Conservation (phyloP, 2,329 filamentous ascomycete species). For the Aspergillus pseudonomiae region DNA sequence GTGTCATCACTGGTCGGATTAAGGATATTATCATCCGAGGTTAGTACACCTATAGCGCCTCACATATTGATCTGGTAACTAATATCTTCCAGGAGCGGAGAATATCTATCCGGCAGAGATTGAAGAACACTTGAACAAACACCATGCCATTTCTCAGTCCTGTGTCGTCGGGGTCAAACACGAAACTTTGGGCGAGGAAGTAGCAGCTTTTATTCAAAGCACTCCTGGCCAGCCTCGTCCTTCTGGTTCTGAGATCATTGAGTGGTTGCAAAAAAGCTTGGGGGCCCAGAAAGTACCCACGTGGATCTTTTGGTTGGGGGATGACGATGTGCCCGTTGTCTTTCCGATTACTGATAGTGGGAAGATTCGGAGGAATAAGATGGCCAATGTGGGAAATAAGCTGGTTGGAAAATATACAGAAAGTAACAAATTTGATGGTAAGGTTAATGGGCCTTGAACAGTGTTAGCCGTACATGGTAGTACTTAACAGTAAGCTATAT, state of each 20-base stretch:
- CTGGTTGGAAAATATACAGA: background rate
- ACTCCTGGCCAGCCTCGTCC: background rate
- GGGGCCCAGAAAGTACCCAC: background rate
- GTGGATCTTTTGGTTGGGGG: background rate
- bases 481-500: background rate
- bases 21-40: constrained; percentile 77
- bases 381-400: background rate
- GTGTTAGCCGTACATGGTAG: background rate
- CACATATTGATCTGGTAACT: background rate
- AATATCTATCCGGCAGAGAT: constrained; percentile 8
- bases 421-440: background rate
- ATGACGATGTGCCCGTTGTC: background rate
- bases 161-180: background rate
- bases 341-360: background rate
- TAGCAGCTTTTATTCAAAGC: background rate
- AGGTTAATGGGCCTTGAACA: background rate
- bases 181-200: constrained; percentile 26
- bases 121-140: background rate
- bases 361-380: background rate
- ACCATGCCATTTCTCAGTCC: background rate
- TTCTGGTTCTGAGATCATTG: background rate
- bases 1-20: constrained; percentile 70
- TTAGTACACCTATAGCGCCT: constrained; percentile 12
- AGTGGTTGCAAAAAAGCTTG: background rate
- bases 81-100: background rate